A percentile compares a stretch with the other conserved stretches of the same genome.
phyloP scores from a whole-genome alignment of 75 land plant species.

The Picea glauca region DNA sequence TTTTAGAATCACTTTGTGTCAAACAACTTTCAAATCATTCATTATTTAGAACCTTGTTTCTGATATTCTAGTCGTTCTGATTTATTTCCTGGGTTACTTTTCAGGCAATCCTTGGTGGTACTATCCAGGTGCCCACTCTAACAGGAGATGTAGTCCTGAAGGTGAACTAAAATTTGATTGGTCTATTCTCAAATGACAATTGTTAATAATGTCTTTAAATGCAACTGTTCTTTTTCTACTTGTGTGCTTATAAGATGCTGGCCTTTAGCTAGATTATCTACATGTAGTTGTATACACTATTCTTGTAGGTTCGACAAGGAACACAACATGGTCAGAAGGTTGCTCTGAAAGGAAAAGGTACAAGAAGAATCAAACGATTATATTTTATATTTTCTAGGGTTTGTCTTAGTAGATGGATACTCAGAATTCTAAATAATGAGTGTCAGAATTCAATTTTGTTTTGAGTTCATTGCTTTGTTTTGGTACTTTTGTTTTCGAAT shows the following conservation, averaged over 20 bases:
- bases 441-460: background rate
- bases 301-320: slow-evolving; percentile 74
- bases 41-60: background rate
- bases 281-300: background rate
- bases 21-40: background rate
- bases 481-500: background rate
- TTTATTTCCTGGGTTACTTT: background rate
- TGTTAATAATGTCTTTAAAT: background rate
- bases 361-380: background rate
- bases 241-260: background rate
- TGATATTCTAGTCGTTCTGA: background rate
- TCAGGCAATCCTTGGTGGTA: slow-evolving; percentile 96
- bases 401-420: background rate
- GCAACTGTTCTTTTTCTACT: background rate
- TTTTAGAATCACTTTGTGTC: background rate
- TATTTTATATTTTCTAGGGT: background rate
- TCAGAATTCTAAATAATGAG: background rate
- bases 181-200: background rate
- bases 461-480: background rate
- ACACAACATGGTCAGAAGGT: slow-evolving; percentile 98
- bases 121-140: slow-evolving; percentile 87
- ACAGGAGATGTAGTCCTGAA: slow-evolving; percentile 90
- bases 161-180: slow-evolving; percentile 29
- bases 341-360: slow-evolving; percentile 89
- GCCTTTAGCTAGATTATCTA: background rate